Evolutionary conservation across 352 stramenopile species (phyloP).

Genomic region (Phytophthora syringae): DNA sequence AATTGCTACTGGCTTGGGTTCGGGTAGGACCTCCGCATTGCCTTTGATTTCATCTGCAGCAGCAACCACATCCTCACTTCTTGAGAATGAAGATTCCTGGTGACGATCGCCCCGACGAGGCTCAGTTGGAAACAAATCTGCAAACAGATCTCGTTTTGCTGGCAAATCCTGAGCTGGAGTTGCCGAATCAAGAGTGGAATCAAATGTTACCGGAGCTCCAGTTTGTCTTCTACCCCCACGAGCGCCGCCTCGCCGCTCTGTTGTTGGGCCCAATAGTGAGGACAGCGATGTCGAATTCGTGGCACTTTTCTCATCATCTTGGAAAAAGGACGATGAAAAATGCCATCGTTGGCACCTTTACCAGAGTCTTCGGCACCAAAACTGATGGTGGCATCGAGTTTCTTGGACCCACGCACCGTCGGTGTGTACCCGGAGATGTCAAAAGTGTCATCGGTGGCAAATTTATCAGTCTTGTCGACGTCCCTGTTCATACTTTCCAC

Average conservation of each 20-base stretch:
- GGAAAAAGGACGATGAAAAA: conserved; percentile 53
- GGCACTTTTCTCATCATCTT: conserved; percentile 24
- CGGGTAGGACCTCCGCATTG: neutral
- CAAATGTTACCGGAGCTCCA: neutral
- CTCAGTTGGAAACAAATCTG: too few species aligned
- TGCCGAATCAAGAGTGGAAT: too few species aligned
- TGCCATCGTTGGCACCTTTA: conserved; percentile 6
- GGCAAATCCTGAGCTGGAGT: too few species aligned
- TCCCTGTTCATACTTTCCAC: conserved; percentile 29
- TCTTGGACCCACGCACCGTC: conserved; percentile 20
- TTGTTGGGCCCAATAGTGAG: conserved; percentile 20
- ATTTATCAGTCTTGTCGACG: neutral
- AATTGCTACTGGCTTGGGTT: conserved; percentile 1
- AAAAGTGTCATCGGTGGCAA: conserved; percentile 19
- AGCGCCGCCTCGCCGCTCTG: conserved; percentile 33
- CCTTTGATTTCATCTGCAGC: conserved; percentile 18
- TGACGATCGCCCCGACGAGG: too few species aligned
- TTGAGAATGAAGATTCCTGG: too few species aligned
- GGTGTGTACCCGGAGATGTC: conserved; percentile 21
- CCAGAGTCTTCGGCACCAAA: conserved; percentile 2
- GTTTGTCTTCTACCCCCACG: conserved; percentile 30
- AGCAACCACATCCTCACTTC: conserved; percentile 2
- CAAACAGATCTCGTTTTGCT: too few species aligned
- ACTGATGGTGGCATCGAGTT: too few species aligned
- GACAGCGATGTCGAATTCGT: conserved; percentile 36